A percentile compares a stretch with the other conserved stretches of the same genome.
These are phyloP conservation scores for Chaetothyriales sp. DNA, from an alignment of 2,329 filamentous ascomycete genomes.

Conservation along the genomic window DNA sequence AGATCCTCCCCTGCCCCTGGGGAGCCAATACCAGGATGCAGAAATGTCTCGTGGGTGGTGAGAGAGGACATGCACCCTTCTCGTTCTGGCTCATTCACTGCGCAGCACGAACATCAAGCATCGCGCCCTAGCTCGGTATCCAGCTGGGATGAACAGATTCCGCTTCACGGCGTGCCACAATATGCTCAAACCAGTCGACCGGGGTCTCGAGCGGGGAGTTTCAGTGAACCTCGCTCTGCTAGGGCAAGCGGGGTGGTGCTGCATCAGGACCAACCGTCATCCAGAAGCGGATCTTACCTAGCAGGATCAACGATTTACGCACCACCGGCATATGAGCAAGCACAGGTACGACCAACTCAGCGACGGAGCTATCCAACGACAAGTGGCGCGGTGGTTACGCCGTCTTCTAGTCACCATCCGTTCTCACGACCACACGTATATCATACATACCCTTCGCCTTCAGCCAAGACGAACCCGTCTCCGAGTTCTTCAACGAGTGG, in stretches of 20 bases:
- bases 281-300: not conserved
- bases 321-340: not conserved
- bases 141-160: not conserved
- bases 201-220: not conserved
- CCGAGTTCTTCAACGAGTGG: not conserved
- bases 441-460: not conserved
- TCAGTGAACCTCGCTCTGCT: not conserved
- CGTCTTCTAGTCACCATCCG: not conserved
- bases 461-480: not conserved
- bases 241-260: not conserved
- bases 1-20: conserved; percentile 11
- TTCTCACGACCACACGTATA: not conserved
- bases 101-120: conserved; percentile 6
- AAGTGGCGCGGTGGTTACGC: not conserved
- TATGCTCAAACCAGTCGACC: not conserved
- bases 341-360: not conserved
- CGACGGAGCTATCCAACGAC: not conserved
- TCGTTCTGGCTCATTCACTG: conserved; percentile 7
- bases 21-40: conserved; percentile 3
- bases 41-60: conserved; percentile 3
- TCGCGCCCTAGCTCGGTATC: not conserved
- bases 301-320: not conserved
- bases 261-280: not conserved
- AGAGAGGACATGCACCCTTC: not conserved
- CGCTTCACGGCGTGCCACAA: not conserved